Base-by-base conservation (phyloP, 169 alveolate genomes). In the Plasmodium yoelii region DNA sequence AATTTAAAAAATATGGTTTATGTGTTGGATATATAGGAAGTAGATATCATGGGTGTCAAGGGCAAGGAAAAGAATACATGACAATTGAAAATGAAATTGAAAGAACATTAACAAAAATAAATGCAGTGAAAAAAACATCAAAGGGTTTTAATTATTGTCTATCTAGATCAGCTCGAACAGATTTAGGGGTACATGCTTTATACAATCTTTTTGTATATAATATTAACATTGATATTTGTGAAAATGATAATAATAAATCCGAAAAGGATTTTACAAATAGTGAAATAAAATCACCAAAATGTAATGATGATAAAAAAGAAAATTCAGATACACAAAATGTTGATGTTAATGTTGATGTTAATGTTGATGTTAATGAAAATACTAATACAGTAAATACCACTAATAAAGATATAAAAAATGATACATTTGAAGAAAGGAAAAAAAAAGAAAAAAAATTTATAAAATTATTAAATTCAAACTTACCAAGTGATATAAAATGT, bases 161-260 rank as follows among this genome's bases (percentile, higher is more conserved):
- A 24, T 92, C 98, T 3, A 92, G 96, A 64, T 96, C 96, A 1
- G 97, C 97, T n/a, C 75, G 98, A 34, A 96, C 98, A 13, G 98
- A 96, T 73, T 90, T 93, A 69, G 98, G 98, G n/a, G 98, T 96
- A 1, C 97, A 94, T 55, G 97, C 97, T 2, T 93, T 93, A 1
- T 95, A 94, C 86, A 92, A 92, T 44, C 91, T 87, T 24, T 87
- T 95, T 28, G 94, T 94, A 1, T 92, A 94, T 19, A 88, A 94
- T 22, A 84, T 93, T 71, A 80, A 93, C 56, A 7, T 93, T 9
- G 51, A 42, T 46, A 49, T 74, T n/a, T 34, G 63, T 1, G 55
- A 46, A 46, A 18, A n/a, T 4, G 75, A 7, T 44, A 56, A 44
- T 28, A 68, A 65, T 53, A 34, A 61, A 13, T 1, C 73, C 8